Percentiles rank a stretch among this genome's conserved stretches.
phyloP scores from a whole-genome alignment of 495 filamentous ascomycete species.

The Astrothelium macrocarpum region DNA sequence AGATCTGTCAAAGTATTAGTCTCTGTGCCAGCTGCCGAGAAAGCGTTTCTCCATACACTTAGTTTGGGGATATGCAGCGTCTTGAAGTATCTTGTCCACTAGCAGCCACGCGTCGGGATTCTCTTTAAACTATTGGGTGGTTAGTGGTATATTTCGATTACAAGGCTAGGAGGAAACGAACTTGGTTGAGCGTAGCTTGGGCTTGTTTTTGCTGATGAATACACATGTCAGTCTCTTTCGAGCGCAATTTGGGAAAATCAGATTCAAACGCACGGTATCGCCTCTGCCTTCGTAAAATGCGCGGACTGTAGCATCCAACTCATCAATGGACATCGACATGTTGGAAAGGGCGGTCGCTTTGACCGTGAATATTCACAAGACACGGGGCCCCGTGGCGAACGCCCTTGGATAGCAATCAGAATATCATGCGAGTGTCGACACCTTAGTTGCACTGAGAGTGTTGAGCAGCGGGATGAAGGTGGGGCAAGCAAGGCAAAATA shows the following conservation, averaged over 20 bases:
- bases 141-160: constrained; percentile 10
- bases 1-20: constrained; percentile 48
- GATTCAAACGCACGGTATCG: constrained; percentile 54
- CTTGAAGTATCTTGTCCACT: constrained; percentile 89
- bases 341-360: constrained; percentile 12
- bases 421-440: constrained; percentile 2
- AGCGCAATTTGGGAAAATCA: background rate
- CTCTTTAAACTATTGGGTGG: constrained; percentile 73
- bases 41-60: constrained; percentile 55
- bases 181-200: constrained; percentile 88
- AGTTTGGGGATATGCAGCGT: constrained; percentile 84
- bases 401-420: background rate
- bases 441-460: background rate
- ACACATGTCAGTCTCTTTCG: background rate
- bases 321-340: constrained; percentile 69
- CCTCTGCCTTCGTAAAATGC: constrained; percentile 96
- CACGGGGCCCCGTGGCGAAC: background rate
- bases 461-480: background rate
- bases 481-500: background rate
- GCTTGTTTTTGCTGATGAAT: constrained; percentile 82
- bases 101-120: constrained; percentile 95
- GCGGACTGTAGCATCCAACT: constrained; percentile 91
- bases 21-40: constrained; percentile 7
- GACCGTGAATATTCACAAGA: background rate
- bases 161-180: constrained; percentile 35